Evolutionary conservation across 306 rosid species (phyloP).

Genomic region (Aeschynomene evenia): DNA sequence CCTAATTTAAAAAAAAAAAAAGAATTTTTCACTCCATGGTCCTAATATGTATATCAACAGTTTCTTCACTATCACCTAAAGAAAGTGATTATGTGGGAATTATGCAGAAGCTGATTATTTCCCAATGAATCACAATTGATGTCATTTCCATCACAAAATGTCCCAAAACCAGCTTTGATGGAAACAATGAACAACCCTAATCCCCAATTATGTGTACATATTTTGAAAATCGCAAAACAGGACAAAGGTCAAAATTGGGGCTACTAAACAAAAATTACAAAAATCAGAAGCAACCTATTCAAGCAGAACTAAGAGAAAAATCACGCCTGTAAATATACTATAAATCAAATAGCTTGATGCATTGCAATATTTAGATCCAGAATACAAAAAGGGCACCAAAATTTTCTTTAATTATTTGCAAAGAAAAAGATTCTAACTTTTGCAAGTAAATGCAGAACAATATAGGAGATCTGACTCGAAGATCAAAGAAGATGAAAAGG

Average conservation of each 20-base stretch:
- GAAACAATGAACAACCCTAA: background rate
- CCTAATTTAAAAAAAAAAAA: background rate
- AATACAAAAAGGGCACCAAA: background rate
- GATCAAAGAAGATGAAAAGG: background rate
- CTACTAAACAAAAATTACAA: slow-evolving; percentile 11
- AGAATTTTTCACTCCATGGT: background rate
- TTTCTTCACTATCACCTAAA: background rate
- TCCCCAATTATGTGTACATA: background rate
- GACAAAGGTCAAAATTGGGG: background rate
- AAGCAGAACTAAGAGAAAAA: background rate
- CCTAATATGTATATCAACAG: background rate
- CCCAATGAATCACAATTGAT: background rate
- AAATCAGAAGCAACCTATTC: slow-evolving; percentile 15
- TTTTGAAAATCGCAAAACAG: background rate
- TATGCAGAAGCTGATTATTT: background rate
- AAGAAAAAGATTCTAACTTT: background rate
- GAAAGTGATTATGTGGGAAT: background rate
- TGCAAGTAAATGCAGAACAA: slow-evolving; percentile 26
- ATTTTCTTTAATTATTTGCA: background rate
- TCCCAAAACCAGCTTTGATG: background rate
- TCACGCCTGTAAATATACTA: background rate
- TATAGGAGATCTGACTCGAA: background rate
- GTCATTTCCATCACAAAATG: background rate
- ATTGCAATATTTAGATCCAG: slow-evolving; percentile 27
- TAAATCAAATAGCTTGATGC: background rate